Evolutionary conservation across 345 rosid genomes (phyloP).

Genomic region (Theobroma cacao): DNA sequence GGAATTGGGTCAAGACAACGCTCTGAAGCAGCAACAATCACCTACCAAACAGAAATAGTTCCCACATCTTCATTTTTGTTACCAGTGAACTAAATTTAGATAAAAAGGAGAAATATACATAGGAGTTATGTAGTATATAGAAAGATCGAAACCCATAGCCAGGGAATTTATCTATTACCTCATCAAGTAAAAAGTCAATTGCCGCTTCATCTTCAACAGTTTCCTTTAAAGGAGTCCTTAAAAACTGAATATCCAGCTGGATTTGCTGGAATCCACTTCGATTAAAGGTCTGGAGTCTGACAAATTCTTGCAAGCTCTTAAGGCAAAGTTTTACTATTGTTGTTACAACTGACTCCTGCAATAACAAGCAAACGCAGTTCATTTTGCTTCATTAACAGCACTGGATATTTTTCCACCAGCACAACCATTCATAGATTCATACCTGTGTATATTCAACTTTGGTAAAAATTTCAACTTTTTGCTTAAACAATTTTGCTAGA

Average conservation of each 20-base stretch:
- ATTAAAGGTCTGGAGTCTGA: conserved; percentile 86
- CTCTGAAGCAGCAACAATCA: conserved; percentile 89
- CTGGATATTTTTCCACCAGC: conserved; percentile 5
- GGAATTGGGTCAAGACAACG: conserved; percentile 92
- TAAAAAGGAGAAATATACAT: background rate
- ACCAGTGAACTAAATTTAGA: background rate
- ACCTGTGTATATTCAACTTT: conserved; percentile 97
- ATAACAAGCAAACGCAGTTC: conserved; percentile 15
- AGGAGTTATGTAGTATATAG: background rate
- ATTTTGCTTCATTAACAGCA: conserved; percentile 14
- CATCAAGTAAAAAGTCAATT: conserved; percentile 88
- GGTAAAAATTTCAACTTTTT: conserved; percentile 95
- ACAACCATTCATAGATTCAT: conserved; percentile 3
- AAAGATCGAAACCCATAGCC: background rate
- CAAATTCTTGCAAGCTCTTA: conserved; percentile 94
- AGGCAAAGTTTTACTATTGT: conserved; percentile 76
- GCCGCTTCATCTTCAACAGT: conserved; percentile 83
- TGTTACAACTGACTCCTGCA: conserved; percentile 85
- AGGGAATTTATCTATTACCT: conserved; percentile 43
- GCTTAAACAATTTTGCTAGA: conserved; percentile 97
- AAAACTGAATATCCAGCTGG: conserved; percentile 91
- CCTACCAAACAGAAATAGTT: conserved; percentile 43
- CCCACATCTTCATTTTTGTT: background rate
- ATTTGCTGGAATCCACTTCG: conserved; percentile 98
- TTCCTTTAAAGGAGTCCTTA: conserved; percentile 71